Conservation (phyloP, 768 basidiomycete genomes). For the Ramaria sp. region DNA sequence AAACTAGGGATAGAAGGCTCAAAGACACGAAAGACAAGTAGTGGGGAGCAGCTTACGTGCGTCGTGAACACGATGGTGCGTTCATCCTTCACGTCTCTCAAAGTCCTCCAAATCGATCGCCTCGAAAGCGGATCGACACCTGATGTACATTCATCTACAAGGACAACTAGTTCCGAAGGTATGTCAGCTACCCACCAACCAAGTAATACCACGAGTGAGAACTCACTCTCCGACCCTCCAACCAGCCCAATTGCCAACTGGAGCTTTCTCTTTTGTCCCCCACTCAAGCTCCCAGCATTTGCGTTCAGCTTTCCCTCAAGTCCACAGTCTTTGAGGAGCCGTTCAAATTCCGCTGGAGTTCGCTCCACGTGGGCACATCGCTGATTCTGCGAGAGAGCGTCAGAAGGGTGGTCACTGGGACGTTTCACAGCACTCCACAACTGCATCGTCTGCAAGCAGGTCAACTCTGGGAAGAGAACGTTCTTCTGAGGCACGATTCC, state of each 20-base stretch:
- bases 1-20: constrained; percentile 31
- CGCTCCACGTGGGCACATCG: not conserved
- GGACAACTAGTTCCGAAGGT: constrained; percentile 11
- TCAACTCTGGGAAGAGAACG: constrained; percentile 66
- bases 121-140: constrained; percentile 77
- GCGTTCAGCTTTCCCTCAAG: constrained; percentile 56
- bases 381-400: constrained; percentile 20
- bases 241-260: constrained; percentile 75
- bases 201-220: not conserved
- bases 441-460: constrained; percentile 60
- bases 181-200: not conserved
- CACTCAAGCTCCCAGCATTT: constrained; percentile 56
- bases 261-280: constrained; percentile 76
- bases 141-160: constrained; percentile 40
- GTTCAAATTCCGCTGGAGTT: constrained; percentile 46
- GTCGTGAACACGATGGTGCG: constrained; percentile 70
- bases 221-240: constrained; percentile 60
- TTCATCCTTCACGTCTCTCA: constrained; percentile 55
- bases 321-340: constrained; percentile 63
- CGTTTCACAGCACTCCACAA: constrained; percentile 69
- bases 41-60: constrained; percentile 35
- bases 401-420: constrained; percentile 17
- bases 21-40: not conserved
- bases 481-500: constrained; percentile 82
- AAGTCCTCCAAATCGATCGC: constrained; percentile 64